These are phyloP conservation scores for Phytopythium montanum DNA, from an alignment of 352 stramenopile species.

Conservation along the genomic window DNA sequence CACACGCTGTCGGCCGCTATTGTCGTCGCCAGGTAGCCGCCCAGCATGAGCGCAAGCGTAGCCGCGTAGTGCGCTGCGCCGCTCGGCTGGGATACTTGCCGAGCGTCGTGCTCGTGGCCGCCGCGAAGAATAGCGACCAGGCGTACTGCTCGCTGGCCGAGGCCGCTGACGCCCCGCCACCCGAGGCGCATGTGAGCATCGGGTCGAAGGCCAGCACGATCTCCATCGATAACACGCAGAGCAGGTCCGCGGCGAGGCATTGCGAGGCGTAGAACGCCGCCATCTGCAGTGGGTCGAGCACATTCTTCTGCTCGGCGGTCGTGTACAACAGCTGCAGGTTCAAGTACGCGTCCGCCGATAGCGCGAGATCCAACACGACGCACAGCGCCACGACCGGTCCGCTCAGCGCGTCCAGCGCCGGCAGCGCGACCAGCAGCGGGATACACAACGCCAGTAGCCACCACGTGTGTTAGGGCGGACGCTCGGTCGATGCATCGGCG, in stretches of 20 bases:
- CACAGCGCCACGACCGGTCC: constrained; percentile 17
- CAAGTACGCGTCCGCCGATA: constrained; percentile 42
- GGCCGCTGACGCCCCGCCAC: too few relatives aligned
- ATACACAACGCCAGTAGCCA: constrained; percentile 45
- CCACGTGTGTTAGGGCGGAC: constrained; percentile 25
- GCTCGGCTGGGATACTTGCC: constrained; percentile 38
- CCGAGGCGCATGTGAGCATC: too few relatives aligned
- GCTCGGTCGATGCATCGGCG: constrained; percentile 18
- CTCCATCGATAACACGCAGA: constrained; percentile 40
- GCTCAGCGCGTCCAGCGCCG: constrained; percentile 18
- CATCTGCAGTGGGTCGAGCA: constrained; percentile 16
- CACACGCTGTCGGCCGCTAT: constrained; percentile 38
- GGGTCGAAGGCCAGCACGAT: constrained; percentile 16
- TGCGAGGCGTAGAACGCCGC: constrained; percentile 23
- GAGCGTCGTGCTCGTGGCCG: constrained; percentile 39
- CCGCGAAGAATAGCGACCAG: constrained; percentile 36
- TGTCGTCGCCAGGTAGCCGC: constrained; percentile 34
- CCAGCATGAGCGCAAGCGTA: constrained; percentile 38
- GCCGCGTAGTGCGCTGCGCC: constrained; percentile 26
- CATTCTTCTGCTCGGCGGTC: constrained; percentile 18
- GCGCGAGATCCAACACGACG: constrained; percentile 26
- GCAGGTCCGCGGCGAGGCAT: constrained; percentile 26
- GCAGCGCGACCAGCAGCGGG: constrained; percentile 37
- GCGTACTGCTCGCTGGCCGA: constrained; percentile 24
- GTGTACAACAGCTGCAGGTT: constrained; percentile 38